phyloP scores from a whole-genome alignment of 2,329 filamentous ascomycete species.

The Emmonsia crescens region DNA sequence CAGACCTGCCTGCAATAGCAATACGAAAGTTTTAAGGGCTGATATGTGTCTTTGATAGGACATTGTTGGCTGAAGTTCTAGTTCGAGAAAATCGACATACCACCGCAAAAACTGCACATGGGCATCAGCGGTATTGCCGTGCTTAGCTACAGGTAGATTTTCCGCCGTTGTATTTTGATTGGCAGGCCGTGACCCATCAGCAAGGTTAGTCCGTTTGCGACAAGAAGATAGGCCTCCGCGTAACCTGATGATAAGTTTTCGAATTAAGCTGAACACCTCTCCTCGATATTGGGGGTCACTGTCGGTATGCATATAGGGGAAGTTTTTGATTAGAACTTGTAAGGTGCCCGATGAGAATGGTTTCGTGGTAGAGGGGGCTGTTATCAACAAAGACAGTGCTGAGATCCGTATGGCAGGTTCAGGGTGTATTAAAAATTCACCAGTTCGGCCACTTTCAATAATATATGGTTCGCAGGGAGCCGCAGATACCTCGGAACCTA shows the following conservation, averaged over 20 bases:
- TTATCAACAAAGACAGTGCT: constrained; percentile 70
- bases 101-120: constrained; percentile 51
- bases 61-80: constrained; percentile 65
- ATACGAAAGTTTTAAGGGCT: constrained; percentile 58
- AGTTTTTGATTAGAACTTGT: constrained; percentile 49
- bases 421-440: constrained; percentile 34
- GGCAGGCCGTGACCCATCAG: background rate
- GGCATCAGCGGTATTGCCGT: background rate
- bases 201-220: constrained; percentile 2
- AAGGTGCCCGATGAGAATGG: constrained; percentile 57
- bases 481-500: background rate
- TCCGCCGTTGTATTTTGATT: background rate
- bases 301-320: constrained; percentile 68
- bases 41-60: constrained; percentile 87
- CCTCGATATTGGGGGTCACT: constrained; percentile 78
- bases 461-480: constrained; percentile 14
- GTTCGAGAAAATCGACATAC: constrained; percentile 61
- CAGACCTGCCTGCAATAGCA: constrained; percentile 59
- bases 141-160: background rate
- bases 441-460: constrained; percentile 26
- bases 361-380: constrained; percentile 62
- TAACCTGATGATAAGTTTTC: constrained; percentile 66
- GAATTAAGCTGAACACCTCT: constrained; percentile 63
- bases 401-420: constrained; percentile 60
- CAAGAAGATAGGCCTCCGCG: constrained; percentile 49